Percentiles rank a stretch among this genome's conserved stretches.
These are phyloP conservation scores for Hymenoscyphus albidus DNA, from an alignment of 2,329 filamentous ascomycete species.

Conservation along the genomic window DNA sequence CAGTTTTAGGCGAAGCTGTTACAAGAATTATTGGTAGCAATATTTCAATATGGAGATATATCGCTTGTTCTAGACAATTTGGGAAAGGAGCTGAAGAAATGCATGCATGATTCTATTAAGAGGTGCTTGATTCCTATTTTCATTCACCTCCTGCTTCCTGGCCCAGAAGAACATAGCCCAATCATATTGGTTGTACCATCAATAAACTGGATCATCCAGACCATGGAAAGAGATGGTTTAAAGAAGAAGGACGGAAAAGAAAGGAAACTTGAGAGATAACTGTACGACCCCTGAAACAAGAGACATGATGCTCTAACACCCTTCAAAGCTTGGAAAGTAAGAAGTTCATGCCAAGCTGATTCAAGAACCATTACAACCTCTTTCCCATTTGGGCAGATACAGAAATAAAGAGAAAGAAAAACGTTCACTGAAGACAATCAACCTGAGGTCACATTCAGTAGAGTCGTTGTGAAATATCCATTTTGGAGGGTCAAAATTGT, in stretches of 20 bases:
- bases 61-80: not conserved
- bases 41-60: not conserved
- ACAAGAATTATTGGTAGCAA: not conserved
- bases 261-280: too few species aligned
- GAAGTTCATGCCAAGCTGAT: not conserved
- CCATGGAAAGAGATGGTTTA: too few species aligned
- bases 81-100: not conserved
- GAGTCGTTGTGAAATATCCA: not conserved
- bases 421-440: not conserved
- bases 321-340: not conserved
- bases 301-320: not conserved
- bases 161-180: too few species aligned
- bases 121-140: too few species aligned
- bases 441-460: not conserved
- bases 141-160: too few species aligned
- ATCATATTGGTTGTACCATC: too few species aligned
- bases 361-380: not conserved
- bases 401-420: not conserved
- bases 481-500: constrained; percentile 14
- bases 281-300: not conserved
- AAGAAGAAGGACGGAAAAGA: too few species aligned
- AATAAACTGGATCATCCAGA: too few species aligned
- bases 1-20: not conserved
- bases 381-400: not conserved
- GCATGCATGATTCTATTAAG: too few species aligned